Evolutionary conservation across 495 filamentous ascomycete species (phyloP), one percentile per base, ranked within the genome.

Genomic region (Daldinia grandis): DNA sequence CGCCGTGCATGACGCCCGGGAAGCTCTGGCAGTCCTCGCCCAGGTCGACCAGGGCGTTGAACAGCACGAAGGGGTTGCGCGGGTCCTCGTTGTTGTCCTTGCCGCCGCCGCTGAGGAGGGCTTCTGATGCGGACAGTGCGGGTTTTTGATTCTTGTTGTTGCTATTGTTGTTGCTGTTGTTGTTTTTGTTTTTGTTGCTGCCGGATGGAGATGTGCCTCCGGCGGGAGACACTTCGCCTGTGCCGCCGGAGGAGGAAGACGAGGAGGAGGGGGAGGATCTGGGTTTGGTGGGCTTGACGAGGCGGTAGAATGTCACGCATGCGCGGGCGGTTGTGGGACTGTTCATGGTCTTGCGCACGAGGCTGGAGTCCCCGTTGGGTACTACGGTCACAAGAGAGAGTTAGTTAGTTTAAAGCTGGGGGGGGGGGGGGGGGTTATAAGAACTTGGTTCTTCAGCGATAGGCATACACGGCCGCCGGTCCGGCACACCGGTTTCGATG

Each of bases 341-440:
- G 70, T 87, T 85, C 62, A 91, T 79, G 1, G 86, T 87, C 30
- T 80, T 76, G 10, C 84, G 84, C 74, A 89, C 81, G 64, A 90
- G 81, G 30, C 80, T 79, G 76, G 90, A 86, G 69, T 87, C 86
- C 57, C 71, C 73, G 24, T 66, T 64, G 9, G 73, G 42, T 59
- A 87, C 53, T 56, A 5, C 17, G 30, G 4, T 19, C 0, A 17
- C 30, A 6, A 47, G 25, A 5, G 25, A 5, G 53, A 10, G 53
- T 56, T 24, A 56, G 53, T 35, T 5, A 14, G 5, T 4, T 19
- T 25, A 7, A 10, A 5, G n/a, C 17, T n/a, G 0, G n/a, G n/a
- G n/a, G n/a, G n/a, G n/a, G n/a, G n/a, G n/a, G n/a, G n/a, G n/a
- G n/a, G n/a, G 0, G 2, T 56, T 10, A 5, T 47, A 12, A 47